Evolutionary conservation across 805 yeast genomes (phyloP).

Genomic region (Brettanomyces naardenensis): DNA sequence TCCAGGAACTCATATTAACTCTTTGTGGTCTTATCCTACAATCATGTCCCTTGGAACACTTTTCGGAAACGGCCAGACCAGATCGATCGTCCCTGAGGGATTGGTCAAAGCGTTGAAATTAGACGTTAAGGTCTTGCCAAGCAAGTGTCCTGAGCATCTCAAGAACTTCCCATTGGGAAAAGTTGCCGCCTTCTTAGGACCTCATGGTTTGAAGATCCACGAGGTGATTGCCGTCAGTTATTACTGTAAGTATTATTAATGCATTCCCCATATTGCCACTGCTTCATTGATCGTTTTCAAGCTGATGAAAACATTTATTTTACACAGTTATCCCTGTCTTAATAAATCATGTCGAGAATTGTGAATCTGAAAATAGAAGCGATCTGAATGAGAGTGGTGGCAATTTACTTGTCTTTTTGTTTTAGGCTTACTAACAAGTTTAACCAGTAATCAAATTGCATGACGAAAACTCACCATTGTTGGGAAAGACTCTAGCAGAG

Average conservation of each 20-base stretch:
- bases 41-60: conserved; percentile 29
- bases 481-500: conserved; percentile 58
- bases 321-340: conserved; percentile 85
- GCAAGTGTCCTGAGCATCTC: conserved; percentile 27
- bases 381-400: not conserved
- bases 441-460: conserved; percentile 40
- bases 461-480: conserved; percentile 33
- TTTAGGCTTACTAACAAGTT: not conserved
- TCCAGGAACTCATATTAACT: too few species aligned
- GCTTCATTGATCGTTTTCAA: conserved; percentile 6
- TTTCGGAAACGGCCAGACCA: conserved; percentile 25
- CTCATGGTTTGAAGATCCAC: conserved; percentile 63
- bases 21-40: too few species aligned
- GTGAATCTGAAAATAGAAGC: conserved; percentile 38
- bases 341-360: conserved; percentile 65
- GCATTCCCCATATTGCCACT: conserved; percentile 1
- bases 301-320: conserved; percentile 50
- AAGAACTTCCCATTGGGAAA: conserved; percentile 56
- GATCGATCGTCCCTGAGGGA: conserved; percentile 25
- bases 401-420: not conserved
- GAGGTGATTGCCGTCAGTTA: conserved; percentile 59
- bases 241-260: conserved; percentile 33
- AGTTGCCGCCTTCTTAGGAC: conserved; percentile 63
- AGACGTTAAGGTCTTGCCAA: conserved; percentile 36
- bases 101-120: conserved; percentile 51